A percentile compares a stretch with the other conserved stretches of the same genome.
Conservation (phyloP, 1,284 basidiomycete species). For the Sporisorium graminicola region DNA sequence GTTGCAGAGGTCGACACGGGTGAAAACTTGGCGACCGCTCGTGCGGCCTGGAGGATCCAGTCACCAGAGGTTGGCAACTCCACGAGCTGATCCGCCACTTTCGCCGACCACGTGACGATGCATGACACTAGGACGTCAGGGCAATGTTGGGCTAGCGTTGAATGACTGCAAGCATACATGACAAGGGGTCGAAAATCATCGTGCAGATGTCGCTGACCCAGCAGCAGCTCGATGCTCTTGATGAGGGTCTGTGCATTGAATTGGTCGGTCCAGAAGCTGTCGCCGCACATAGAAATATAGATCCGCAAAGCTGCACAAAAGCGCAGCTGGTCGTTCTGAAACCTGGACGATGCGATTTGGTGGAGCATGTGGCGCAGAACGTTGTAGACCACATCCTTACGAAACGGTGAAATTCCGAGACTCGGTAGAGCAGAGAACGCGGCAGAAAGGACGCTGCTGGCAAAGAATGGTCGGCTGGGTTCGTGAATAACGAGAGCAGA, state of each 20-base stretch:
- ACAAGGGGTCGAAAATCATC: constrained; percentile 80
- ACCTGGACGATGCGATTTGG: constrained; percentile 77
- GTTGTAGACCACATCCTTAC: constrained; percentile 39
- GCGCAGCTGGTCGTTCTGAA: constrained; percentile 87
- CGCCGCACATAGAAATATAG: constrained; percentile 50
- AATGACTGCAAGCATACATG: constrained; percentile 38
- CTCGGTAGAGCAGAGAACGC: constrained; percentile 14
- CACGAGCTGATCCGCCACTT: constrained; percentile 4
- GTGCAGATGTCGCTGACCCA: constrained; percentile 79
- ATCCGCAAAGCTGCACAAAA: constrained; percentile 78
- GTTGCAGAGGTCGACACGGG: constrained; percentile 27
- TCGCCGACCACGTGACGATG: constrained; percentile 27
- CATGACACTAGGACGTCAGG: constrained; percentile 28
- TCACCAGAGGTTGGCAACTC: not conserved
- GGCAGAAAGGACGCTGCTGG: constrained; percentile 21
- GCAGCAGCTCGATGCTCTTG: constrained; percentile 77
- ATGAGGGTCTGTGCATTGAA: constrained; percentile 73
- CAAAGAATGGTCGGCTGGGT: constrained; percentile 47
- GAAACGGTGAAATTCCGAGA: constrained; percentile 23
- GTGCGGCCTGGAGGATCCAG: constrained; percentile 34
- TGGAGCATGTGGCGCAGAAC: constrained; percentile 77
- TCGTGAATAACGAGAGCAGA: constrained; percentile 27
- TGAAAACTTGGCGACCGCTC: constrained; percentile 20
- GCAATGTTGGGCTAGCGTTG: constrained; percentile 5
- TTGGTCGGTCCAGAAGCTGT: constrained; percentile 26